A percentile compares a stretch with the other conserved stretches of the same genome.
phyloP scores from a whole-genome alignment of 371 early-diverging fungal species.

The Syncephalis plumigaleata region DNA sequence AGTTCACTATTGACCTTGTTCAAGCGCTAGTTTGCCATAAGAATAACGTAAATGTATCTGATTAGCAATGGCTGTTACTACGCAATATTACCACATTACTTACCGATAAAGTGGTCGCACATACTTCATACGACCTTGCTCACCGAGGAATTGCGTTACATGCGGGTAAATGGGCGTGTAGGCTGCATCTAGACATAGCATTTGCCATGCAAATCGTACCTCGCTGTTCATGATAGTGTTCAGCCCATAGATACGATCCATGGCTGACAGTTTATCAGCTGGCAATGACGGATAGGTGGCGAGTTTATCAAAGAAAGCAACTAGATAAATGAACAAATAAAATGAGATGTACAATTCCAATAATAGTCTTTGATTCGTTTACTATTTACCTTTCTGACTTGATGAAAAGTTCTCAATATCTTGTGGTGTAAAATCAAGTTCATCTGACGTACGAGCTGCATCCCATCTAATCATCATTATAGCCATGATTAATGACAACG shows the following conservation, averaged over 20 bases:
- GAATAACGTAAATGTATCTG: conserved; percentile 2
- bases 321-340: conserved; percentile 11
- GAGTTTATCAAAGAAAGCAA: conserved; percentile 72
- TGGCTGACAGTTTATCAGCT: conserved; percentile 29
- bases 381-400: conserved; percentile 49
- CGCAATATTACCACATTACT: neutral
- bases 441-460: conserved; percentile 22
- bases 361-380: too few relatives aligned
- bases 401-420: conserved; percentile 49
- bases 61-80: too few relatives aligned
- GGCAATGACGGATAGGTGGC: conserved; percentile 48
- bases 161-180: conserved; percentile 59
- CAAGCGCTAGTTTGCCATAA: conserved; percentile 17
- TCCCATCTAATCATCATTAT: conserved; percentile 30
- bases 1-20: conserved; percentile 33
- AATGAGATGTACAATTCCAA: neutral
- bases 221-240: conserved; percentile 60
- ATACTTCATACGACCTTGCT: conserved; percentile 93
- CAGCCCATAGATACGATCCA: conserved; percentile 66
- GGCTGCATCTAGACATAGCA: conserved; percentile 54
- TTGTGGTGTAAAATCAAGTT: conserved; percentile 30
- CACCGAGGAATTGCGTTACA: conserved; percentile 57
- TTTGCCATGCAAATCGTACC: conserved; percentile 76
- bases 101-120: conserved; percentile 62
- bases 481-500: too few relatives aligned